Evolutionary conservation across 2,329 filamentous ascomycete species (phyloP).

Genomic region (Sarocladium strictum): DNA sequence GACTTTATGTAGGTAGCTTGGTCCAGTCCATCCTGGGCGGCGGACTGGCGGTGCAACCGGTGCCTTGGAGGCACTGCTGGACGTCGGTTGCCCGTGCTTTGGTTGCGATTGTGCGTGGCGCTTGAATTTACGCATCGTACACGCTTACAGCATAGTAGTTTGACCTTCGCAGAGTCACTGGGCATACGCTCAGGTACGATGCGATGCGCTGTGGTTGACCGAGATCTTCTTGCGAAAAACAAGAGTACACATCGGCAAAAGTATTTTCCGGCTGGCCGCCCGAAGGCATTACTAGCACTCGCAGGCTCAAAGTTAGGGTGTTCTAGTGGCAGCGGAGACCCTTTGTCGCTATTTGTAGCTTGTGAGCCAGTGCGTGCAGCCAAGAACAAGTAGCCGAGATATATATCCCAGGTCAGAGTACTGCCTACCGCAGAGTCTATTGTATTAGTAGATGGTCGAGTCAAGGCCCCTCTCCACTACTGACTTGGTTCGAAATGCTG

Average conservation of each 20-base stretch:
- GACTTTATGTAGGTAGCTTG: constrained; percentile 11
- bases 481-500: no score
- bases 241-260: constrained; percentile 7
- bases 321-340: background rate
- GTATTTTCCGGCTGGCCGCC: constrained; percentile 2
- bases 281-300: constrained; percentile 3
- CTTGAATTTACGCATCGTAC: constrained; percentile 14
- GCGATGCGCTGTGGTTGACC: background rate
- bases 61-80: constrained; percentile 15
- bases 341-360: background rate
- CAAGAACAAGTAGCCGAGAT: no score
- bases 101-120: constrained; percentile 14
- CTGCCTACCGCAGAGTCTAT: no score
- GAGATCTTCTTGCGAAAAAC: constrained; percentile 3
- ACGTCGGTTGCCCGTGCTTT: constrained; percentile 13
- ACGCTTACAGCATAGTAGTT: constrained; percentile 5
- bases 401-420: no score
- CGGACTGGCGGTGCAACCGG: constrained; percentile 10
- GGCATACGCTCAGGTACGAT: constrained; percentile 1
- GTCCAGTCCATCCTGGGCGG: constrained; percentile 14
- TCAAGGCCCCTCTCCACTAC: no score
- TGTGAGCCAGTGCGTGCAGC: background rate
- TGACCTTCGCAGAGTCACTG: background rate
- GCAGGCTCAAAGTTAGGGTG: constrained; percentile 3
- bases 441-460: no score